Evolutionary conservation across 306 rosid species (phyloP), one percentile per base, ranked within the genome.

Genomic region (Boehmeria nivea): DNA sequence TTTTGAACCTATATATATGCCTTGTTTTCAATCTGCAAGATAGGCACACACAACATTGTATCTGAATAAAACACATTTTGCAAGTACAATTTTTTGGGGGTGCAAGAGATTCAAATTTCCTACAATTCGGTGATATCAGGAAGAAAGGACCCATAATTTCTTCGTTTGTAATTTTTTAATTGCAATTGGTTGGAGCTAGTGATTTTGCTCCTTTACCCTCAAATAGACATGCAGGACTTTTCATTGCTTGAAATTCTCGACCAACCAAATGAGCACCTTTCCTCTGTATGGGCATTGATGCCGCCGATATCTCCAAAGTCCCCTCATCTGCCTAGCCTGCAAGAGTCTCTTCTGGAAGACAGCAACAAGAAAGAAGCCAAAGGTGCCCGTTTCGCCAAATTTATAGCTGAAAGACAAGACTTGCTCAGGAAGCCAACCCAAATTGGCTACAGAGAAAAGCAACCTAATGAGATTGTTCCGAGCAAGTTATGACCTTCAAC

Each of bases 241-340:
- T 84, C 93, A 22, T 57, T 74, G 65, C 60, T 91, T 10, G 72
- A 15, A 69, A 65, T 71, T 75, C 81, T 91, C 4, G 96, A 91
- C 40, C 83, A 82, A 43, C 81, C 85, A 1, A 65, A 84, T 3
- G 74, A 82, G 52, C 72, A 77, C 46, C 78, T 91, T 64, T 82
- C 89, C 54, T 78, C 85, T 0, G 75, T 87, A 15, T 91, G 98
- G 98, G 91, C 94, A 26, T 69, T 87, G 83, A 77, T 77, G 91
- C 86, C 80, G 5, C 88, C 88, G 6, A 54, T 81, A 46, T 69
- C 86, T 68, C 87, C 85, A 8, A 73, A 76, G 72, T 75, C 72
- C 44, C 76, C 70, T 49, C 81, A 81, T 18, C n/a, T 69, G 68
- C 75, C 77, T 39, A 58, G 52, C 55, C 55, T 43, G 54, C n/a